Evolutionary conservation across 2,329 filamentous ascomycete genomes (phyloP).

Genomic region (Hymenoscyphus linearis): DNA sequence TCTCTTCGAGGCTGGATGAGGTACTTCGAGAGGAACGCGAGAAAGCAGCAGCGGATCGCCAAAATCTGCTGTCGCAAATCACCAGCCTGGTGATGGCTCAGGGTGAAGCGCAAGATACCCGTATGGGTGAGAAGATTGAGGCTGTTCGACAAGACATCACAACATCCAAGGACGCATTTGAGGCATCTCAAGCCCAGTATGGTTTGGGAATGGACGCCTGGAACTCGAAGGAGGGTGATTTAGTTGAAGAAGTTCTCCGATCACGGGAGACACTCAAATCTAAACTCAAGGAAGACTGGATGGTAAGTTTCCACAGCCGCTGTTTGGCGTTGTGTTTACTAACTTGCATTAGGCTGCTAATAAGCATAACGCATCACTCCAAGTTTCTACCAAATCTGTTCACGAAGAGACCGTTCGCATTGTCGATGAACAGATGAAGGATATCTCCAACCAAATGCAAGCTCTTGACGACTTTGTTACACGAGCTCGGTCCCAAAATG

Average conservation of each 20-base stretch:
- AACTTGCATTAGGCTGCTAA: constrained; percentile 54
- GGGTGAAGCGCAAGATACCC: constrained; percentile 65
- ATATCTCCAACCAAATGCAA: constrained; percentile 83
- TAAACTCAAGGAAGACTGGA: constrained; percentile 83
- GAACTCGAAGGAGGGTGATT: constrained; percentile 61
- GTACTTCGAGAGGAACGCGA: constrained; percentile 72
- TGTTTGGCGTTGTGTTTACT: constrained; percentile 5
- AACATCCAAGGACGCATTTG: constrained; percentile 58
- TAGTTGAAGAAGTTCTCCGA: constrained; percentile 65
- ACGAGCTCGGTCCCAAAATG: constrained; percentile 75
- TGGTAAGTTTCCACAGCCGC: constrained; percentile 45
- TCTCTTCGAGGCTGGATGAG: constrained; percentile 61
- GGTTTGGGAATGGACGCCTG: constrained; percentile 68
- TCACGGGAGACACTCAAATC: constrained; percentile 74
- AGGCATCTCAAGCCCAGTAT: constrained; percentile 61
- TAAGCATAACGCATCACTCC: constrained; percentile 76
- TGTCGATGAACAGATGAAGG: constrained; percentile 81
- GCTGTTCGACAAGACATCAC: constrained; percentile 60
- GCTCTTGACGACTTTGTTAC: constrained; percentile 87
- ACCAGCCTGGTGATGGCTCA: constrained; percentile 70
- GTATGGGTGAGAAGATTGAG: constrained; percentile 59
- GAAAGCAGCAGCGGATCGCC: constrained; percentile 67
- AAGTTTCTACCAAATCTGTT: constrained; percentile 76
- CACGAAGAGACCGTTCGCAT: constrained; percentile 87
- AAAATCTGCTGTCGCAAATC: constrained; percentile 71